phyloP scores from a whole-genome alignment of 1,284 basidiomycete species.

The Tylopilus orsonianus region DNA sequence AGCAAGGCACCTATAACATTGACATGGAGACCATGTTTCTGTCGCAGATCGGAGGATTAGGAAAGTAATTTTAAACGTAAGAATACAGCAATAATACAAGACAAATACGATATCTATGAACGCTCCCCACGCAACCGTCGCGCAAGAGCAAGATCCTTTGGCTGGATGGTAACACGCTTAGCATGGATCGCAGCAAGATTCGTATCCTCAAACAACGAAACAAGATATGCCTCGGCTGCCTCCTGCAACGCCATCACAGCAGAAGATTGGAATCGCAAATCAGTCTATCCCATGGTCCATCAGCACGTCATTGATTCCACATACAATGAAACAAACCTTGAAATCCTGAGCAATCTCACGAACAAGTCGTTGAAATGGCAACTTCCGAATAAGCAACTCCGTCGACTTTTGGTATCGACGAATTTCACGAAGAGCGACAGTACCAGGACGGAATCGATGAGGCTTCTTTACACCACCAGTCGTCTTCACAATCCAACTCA shows the following conservation, averaged over 20 bases:
- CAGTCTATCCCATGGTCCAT: slow-evolving; percentile 51
- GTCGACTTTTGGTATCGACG: slow-evolving; percentile 96
- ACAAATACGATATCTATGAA: slow-evolving; percentile 18
- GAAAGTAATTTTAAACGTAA: neutral
- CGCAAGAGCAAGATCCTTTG: slow-evolving; percentile 60
- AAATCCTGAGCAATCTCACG: slow-evolving; percentile 72
- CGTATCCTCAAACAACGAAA: slow-evolving; percentile 74
- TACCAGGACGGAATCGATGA: slow-evolving; percentile 95
- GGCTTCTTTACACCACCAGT: slow-evolving; percentile 96
- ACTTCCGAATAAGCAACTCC: slow-evolving; percentile 88
- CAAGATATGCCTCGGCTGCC: slow-evolving; percentile 77
- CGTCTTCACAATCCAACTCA: slow-evolving; percentile 30
- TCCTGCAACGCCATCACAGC: slow-evolving; percentile 78
- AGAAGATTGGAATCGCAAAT: slow-evolving; percentile 73
- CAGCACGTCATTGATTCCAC: neutral
- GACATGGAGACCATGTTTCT: no score
- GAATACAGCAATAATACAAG: slow-evolving; percentile 14
- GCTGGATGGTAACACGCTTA: slow-evolving; percentile 71
- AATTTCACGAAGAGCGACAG: slow-evolving; percentile 96
- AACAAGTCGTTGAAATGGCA: slow-evolving; percentile 79
- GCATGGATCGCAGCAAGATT: slow-evolving; percentile 76
- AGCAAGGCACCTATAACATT: no score
- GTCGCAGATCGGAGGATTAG: no score
- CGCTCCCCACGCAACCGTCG: slow-evolving; percentile 34
- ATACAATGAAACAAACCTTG: slow-evolving; percentile 48